Evolutionary conservation across 306 rosid genomes (phyloP), one percentile per base, ranked within the genome.

Genomic region (Glycine latifolia): DNA sequence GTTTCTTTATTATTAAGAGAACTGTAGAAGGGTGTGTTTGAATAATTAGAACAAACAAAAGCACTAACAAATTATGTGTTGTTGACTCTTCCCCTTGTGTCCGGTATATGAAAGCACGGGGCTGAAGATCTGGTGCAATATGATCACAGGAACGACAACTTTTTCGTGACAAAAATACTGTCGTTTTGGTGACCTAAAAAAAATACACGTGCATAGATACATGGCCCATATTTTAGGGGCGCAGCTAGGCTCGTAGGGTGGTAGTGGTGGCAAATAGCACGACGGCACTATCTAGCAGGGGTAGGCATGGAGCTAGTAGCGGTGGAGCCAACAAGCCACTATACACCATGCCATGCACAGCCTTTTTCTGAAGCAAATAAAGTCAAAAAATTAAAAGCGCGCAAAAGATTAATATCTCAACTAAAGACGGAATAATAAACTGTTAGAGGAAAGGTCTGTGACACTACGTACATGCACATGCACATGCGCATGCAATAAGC

Each of bases 181-280:
- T 63, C 4, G 6, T 9, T 26, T 62, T 33, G 5, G 6, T 66
- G 3, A 41, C 52, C 71, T 65, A 20, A 20, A 20, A 20, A 41
- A 13, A 37, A 56, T 39, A 56, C 11, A 8, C 56, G 15, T 65
- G 70, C 26, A 65, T 15, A 66, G 12, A 39, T 66, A 13, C 7
- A 14, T 66, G 71, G 26, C 31, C 71, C 12, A 41, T 39, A 4
- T 35, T 67, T 41, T 67, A 66, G 70, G 70, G 70, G 1, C 20
- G 44, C 44, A 4, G 44, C 44, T 35, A 35, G 39, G 2, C 39
- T 39, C 44, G 44, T 39, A 39, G 44, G 1, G 6, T 4, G 44
- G 44, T 35, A 35, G 44, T 39, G 71, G 48, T 39, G 72, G 50
- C 48, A 67, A 63, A 44, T 43, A 67, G 73, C 54, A 67, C 73